A percentile compares a stretch with the other conserved stretches of the same genome.
phyloP scores from a whole-genome alignment of 352 stramenopile species.

The Phytophthora podocarpi region DNA sequence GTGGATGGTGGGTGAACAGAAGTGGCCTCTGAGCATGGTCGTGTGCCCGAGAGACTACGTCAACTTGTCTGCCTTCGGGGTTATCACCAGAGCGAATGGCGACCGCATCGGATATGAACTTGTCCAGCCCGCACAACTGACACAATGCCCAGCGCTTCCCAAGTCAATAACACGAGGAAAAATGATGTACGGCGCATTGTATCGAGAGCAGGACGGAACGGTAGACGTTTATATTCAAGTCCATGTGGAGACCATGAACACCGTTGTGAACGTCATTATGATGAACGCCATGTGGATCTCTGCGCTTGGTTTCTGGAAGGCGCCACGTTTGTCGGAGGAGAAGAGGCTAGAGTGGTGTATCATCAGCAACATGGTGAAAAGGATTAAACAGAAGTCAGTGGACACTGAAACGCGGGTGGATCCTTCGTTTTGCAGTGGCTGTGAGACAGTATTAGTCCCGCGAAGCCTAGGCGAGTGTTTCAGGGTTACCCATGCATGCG shows the following conservation, averaged over 20 bases:
- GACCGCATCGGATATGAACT: conserved; percentile 53
- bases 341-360: conserved; percentile 37
- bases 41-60: conserved; percentile 58
- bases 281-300: conserved; percentile 21
- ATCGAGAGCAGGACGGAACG: conserved; percentile 15
- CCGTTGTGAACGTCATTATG: conserved; percentile 11
- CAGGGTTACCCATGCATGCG: conserved; percentile 1
- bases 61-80: conserved; percentile 48
- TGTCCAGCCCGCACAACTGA: conserved; percentile 46
- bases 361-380: conserved; percentile 12
- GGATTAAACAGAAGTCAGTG: not conserved
- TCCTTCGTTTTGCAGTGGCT: conserved; percentile 3
- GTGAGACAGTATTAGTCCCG: not conserved
- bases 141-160: conserved; percentile 15
- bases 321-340: conserved; percentile 10
- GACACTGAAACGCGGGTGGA: not conserved
- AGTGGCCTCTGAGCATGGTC: conserved; percentile 35
- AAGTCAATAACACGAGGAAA: conserved; percentile 21
- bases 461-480: not conserved
- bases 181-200: conserved; percentile 29
- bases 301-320: conserved; percentile 20
- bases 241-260: conserved; percentile 20
- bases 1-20: conserved; percentile 50
- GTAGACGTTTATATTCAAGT: conserved; percentile 31
- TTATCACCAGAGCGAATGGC: conserved; percentile 29